phyloP scores from a whole-genome alignment of 371 early-diverging fungal species.

The Mucor piriformis region DNA sequence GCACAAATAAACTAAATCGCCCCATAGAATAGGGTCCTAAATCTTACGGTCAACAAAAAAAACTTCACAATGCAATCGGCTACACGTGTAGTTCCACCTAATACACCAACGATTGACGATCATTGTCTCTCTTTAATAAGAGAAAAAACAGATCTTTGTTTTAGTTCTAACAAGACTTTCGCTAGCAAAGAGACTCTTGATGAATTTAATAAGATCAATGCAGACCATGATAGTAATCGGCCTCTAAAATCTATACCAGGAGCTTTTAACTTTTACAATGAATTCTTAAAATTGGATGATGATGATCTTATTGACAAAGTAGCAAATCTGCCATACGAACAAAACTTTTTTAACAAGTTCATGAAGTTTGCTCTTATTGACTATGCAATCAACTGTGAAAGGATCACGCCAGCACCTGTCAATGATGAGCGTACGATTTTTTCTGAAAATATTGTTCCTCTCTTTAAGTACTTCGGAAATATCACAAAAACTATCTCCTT shows the following conservation, averaged over 20 bases:
- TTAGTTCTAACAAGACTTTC: slow-evolving; percentile 1
- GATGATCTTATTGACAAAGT: not conserved
- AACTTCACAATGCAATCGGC: not conserved
- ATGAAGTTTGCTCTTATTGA: slow-evolving; percentile 7
- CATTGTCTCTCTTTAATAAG: not conserved
- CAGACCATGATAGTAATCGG: no score
- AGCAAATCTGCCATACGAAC: not conserved
- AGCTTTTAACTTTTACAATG: no score
- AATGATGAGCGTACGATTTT: slow-evolving; percentile 11
- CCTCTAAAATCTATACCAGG: no score
- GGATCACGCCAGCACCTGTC: slow-evolving; percentile 2
- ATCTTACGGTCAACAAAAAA: not conserved
- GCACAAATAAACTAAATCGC: not conserved
- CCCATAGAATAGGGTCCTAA: not conserved
- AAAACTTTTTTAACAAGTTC: slow-evolving; percentile 1
- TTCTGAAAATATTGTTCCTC: slow-evolving; percentile 1
- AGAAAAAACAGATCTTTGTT: not conserved
- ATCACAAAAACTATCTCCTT: no score
- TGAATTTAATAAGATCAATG: slow-evolving; percentile 3
- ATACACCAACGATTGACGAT: not conserved
- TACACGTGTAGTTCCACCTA: not conserved
- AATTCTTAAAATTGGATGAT: not conserved
- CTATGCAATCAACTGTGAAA: slow-evolving; percentile 5
- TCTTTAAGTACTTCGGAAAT: slow-evolving; percentile 8
- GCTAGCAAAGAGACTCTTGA: slow-evolving; percentile 1